A percentile compares a stretch with the other conserved stretches of the same genome.
phyloP scores from a whole-genome alignment of 768 basidiomycete genomes.

The Daedaleopsis nitida region DNA sequence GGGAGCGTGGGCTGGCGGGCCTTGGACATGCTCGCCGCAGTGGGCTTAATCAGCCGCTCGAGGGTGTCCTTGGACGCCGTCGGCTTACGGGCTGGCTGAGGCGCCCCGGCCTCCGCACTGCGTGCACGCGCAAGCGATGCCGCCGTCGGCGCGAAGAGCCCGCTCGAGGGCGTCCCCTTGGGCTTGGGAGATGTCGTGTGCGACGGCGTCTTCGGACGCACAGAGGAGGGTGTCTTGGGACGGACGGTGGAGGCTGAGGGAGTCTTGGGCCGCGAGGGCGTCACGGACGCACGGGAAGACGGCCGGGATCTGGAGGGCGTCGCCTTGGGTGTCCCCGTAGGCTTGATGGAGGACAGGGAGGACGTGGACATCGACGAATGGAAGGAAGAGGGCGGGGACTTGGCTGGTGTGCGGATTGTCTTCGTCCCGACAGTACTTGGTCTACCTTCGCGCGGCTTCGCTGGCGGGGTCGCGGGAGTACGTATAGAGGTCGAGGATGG shows the following conservation, averaged over 20 bases:
- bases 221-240: conserved; percentile 28
- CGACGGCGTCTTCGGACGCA: conserved; percentile 27
- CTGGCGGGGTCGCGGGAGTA: conserved; percentile 20
- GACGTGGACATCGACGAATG: conserved; percentile 17
- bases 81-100: conserved; percentile 56
- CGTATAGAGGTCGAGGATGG: conserved; percentile 18
- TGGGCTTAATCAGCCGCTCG: conserved; percentile 80
- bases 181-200: conserved; percentile 36
- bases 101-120: conserved; percentile 47
- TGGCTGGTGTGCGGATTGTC: conserved; percentile 27
- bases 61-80: conserved; percentile 53
- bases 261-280: conserved; percentile 32
- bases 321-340: conserved; percentile 20
- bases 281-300: conserved; percentile 37
- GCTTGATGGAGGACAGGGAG: conserved; percentile 23
- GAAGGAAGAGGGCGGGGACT: conserved; percentile 30
- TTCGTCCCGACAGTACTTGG: conserved; percentile 24
- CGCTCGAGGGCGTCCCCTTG: conserved; percentile 61
- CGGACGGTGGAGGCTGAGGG: conserved; percentile 19
- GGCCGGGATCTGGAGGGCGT: conserved; percentile 36
- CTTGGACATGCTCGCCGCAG: conserved; percentile 72
- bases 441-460: conserved; percentile 24
- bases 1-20: conserved; percentile 41
- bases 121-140: conserved; percentile 76
- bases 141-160: conserved; percentile 81